Evolutionary conservation across 441 rosid species (phyloP).

Genomic region (Gossypium schwendimanii): DNA sequence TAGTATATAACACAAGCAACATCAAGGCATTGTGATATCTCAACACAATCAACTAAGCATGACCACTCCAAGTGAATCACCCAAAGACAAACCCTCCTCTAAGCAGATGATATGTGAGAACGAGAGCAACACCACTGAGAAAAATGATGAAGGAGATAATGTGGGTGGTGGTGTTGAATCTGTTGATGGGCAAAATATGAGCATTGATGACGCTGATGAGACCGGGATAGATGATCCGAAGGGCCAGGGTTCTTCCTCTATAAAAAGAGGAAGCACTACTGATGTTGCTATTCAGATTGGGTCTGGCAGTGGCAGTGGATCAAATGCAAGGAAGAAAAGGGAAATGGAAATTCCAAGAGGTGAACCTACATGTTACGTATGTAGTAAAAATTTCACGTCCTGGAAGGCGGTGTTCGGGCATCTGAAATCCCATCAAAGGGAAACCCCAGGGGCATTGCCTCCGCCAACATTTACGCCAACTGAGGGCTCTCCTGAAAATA

Average conservation of each 20-base stretch:
- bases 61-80: background rate
- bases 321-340: background rate
- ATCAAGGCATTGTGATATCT: background rate
- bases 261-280: background rate
- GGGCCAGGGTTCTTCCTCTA: background rate
- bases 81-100: background rate
- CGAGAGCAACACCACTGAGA: background rate
- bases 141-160: background rate
- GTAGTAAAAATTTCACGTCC: background rate
- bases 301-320: background rate
- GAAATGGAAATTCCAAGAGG: background rate
- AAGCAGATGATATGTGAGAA: too few species aligned
- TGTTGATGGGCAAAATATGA: background rate
- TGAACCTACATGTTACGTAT: background rate
- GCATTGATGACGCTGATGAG: background rate
- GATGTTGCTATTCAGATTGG: background rate
- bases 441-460: slow-evolving; percentile 11
- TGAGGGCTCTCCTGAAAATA: slow-evolving; percentile 2
- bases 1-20: background rate
- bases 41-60: background rate
- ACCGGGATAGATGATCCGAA: background rate
- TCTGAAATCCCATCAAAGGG: slow-evolving; percentile 1
- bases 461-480: slow-evolving; percentile 12
- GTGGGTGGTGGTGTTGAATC: background rate
- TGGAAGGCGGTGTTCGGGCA: slow-evolving; percentile 12